Evolutionary conservation across 495 filamentous ascomycete genomes (phyloP).

Genomic region (Recurvomyces mirabilis): DNA sequence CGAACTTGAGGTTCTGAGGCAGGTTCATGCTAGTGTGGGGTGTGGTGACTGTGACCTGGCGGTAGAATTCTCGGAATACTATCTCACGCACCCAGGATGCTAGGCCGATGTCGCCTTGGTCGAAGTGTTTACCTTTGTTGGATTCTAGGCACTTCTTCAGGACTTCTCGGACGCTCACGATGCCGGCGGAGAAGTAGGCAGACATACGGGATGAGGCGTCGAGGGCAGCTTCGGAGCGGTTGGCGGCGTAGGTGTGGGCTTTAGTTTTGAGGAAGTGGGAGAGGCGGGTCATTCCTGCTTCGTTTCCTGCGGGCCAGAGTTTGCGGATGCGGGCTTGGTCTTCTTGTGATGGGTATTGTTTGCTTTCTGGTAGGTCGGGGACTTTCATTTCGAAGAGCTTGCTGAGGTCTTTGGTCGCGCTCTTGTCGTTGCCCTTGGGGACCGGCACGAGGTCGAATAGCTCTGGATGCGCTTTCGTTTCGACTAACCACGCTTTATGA

Average conservation of each 20-base stretch:
- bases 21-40: conserved; percentile 38
- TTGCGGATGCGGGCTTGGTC: conserved; percentile 30
- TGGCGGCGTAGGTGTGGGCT: conserved; percentile 30
- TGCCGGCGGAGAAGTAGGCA: conserved; percentile 36
- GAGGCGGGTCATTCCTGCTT: conserved; percentile 32
- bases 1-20: conserved; percentile 37
- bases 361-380: conserved; percentile 29
- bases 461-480: conserved; percentile 25
- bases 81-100: conserved; percentile 38
- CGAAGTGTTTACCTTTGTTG: conserved; percentile 29
- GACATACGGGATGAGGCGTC: conserved; percentile 32
- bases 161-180: conserved; percentile 30
- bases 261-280: conserved; percentile 30
- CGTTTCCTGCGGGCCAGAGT: conserved; percentile 36
- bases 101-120: conserved; percentile 20
- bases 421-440: conserved; percentile 27
- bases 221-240: conserved; percentile 31
- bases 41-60: conserved; percentile 33
- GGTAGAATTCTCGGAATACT: conserved; percentile 37
- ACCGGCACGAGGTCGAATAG: conserved; percentile 28
- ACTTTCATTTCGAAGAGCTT: conserved; percentile 27
- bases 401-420: conserved; percentile 20
- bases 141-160: conserved; percentile 23
- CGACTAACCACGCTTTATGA: conserved; percentile 31
- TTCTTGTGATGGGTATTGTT: conserved; percentile 30